Evolutionary conservation across 805 yeast genomes (phyloP).

Genomic region (Torulaspora franciscae): DNA sequence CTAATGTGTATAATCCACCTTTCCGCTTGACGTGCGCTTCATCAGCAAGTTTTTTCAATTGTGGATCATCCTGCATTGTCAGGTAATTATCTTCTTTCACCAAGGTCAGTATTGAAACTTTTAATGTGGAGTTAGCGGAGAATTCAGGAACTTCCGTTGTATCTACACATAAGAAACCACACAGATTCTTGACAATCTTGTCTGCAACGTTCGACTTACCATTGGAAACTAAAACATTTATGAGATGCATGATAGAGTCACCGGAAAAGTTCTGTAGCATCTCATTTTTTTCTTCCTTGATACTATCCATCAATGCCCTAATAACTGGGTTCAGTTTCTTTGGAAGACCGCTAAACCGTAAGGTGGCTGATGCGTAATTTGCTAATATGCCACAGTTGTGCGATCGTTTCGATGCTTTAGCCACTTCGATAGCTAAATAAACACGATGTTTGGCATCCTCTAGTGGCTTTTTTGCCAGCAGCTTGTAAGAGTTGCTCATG

Average conservation of each 20-base stretch:
- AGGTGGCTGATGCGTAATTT: slow-evolving; percentile 70
- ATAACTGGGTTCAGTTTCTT: slow-evolving; percentile 83
- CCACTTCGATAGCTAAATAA: slow-evolving; percentile 59
- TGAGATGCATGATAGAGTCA: slow-evolving; percentile 56
- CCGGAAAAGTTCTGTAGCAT: slow-evolving; percentile 72
- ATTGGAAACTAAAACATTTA: slow-evolving; percentile 49
- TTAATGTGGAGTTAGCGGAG: slow-evolving; percentile 51
- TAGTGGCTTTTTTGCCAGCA: slow-evolving; percentile 63
- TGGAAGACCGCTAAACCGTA: slow-evolving; percentile 63
- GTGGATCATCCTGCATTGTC: slow-evolving; percentile 56
- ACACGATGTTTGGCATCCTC: slow-evolving; percentile 76
- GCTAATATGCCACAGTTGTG: slow-evolving; percentile 63
- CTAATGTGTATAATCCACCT: slow-evolving; percentile 75
- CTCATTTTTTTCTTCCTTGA: slow-evolving; percentile 66
- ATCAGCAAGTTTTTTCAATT: slow-evolving; percentile 57
- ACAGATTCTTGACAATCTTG: slow-evolving; percentile 82
- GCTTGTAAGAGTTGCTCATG: slow-evolving; percentile 63
- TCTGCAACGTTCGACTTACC: slow-evolving; percentile 75
- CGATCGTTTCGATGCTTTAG: slow-evolving; percentile 46
- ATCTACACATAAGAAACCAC: slow-evolving; percentile 92
- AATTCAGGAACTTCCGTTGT: slow-evolving; percentile 95
- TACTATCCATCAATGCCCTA: slow-evolving; percentile 85
- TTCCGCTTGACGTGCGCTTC: slow-evolving; percentile 76
- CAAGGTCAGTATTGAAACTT: slow-evolving; percentile 62
- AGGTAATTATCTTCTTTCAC: slow-evolving; percentile 69